Evolutionary conservation across 768 basidiomycete species (phyloP), one percentile per base, ranked within the genome.

Genomic region (Dioszegia hungarica): DNA sequence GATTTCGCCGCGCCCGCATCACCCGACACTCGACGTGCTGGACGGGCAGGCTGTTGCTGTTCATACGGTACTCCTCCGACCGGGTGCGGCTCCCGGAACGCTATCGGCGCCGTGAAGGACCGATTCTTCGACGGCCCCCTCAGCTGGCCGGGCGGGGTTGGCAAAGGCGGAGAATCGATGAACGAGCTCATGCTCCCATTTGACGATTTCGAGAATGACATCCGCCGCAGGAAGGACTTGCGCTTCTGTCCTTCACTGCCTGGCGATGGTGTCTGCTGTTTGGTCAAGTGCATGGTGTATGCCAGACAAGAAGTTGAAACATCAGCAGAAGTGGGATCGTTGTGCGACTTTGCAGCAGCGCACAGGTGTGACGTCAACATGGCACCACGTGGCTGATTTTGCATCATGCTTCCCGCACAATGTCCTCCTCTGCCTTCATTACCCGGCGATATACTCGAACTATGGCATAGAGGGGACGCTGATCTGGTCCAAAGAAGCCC

Each of bases 1-100:
- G 19, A 24, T 11, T 37, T 43, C 3, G 40, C 33, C 17, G n/a
- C 3, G 2, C 31, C 33, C n/a, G 8, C 19, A 27, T 54, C 33
- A 24, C 55, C 22, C 25, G 25, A 46, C 4, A 20, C n/a, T 20
- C 27, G 57, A 4, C 59, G 51, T 31, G 59, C 51, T 17, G 52
- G 50, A 24, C 55, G 56, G 2, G 28, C 22, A 3, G 60, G 53
- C 28, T 57, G 28, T 11, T 55, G n/a, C n/a, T n/a, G 50, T 27
- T 61, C 60, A 25, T 65, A 65, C 2, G 60, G 46, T 15, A 53
- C 46, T 3, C 63, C 63, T 8, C 49, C 63, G 14, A 59, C 28
- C 17, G 17, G 34, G 15, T 60, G 55, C 15, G 27, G 46, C 12
- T 54, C 39, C 10, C 39, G 29, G 27, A 38, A 51, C 2, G 49